Percentiles rank a stretch among this genome's conserved stretches.
Conservation (phyloP, 2,329 filamentous ascomycete species). For the Diplocarpon mali region DNA sequence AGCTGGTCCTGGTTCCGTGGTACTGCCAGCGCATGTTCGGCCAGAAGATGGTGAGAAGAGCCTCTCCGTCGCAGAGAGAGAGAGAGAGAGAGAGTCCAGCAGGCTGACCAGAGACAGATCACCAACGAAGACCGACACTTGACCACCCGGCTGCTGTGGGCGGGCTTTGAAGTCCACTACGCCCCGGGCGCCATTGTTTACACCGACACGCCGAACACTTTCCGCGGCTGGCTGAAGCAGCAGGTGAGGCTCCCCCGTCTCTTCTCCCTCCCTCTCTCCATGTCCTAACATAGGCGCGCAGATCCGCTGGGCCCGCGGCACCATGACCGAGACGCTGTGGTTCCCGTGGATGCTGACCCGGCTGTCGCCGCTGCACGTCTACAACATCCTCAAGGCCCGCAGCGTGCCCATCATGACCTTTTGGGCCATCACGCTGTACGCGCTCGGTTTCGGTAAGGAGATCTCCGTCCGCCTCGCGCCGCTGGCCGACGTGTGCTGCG, state of each 20-base stretch:
- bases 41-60: not conserved
- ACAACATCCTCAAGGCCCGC: not conserved
- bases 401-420: not conserved
- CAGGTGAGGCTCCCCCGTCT: too few relatives aligned
- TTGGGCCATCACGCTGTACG: not conserved
- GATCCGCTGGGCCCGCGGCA: not conserved
- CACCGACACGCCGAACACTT: not conserved
- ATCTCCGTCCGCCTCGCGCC: not conserved
- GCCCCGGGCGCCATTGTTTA: not conserved
- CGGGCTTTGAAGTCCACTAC: not conserved
- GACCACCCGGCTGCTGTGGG: not conserved
- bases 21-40: not conserved
- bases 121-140: not conserved
- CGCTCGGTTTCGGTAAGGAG: not conserved
- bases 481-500: not conserved
- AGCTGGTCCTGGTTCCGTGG: not conserved
- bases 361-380: not conserved
- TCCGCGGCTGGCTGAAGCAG: slow-evolving; percentile 1
- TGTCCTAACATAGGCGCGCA: not conserved
- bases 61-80: not conserved
- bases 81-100: not conserved
- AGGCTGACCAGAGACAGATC: too few relatives aligned
- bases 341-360: not conserved
- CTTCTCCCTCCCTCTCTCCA: too few relatives aligned
- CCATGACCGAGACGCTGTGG: slow-evolving; percentile 1